Conservation (phyloP, 2,329 filamentous ascomycete species). For the Purpureocillium lavendulum region DNA sequence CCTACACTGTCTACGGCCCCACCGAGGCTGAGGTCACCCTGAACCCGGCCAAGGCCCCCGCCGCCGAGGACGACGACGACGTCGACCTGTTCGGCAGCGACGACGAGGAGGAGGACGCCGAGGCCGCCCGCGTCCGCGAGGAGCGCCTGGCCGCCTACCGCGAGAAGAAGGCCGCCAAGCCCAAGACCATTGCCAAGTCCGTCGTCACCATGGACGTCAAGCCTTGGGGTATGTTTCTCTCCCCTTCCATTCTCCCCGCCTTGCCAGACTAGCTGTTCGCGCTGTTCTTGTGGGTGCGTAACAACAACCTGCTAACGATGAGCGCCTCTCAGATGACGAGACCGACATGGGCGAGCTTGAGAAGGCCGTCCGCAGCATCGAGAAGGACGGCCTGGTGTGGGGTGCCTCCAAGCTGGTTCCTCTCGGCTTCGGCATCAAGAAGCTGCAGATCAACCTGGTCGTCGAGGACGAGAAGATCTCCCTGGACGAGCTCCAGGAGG, state of each 20-base stretch:
- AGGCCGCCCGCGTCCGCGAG: slow-evolving; percentile 76
- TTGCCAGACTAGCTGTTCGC: not conserved
- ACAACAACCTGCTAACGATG: not conserved
- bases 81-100: slow-evolving; percentile 91
- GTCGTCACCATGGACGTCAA: slow-evolving; percentile 94
- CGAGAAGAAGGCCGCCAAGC: slow-evolving; percentile 93
- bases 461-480: slow-evolving; percentile 96
- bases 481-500: slow-evolving; percentile 73
- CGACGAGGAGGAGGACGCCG: slow-evolving; percentile 88
- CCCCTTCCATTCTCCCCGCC: not conserved
- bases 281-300: not conserved
- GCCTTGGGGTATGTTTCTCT: slow-evolving; percentile 78
- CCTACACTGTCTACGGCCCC: slow-evolving; percentile 85
- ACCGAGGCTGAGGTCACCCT: slow-evolving; percentile 68
- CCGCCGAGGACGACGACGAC: slow-evolving; percentile 63
- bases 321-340: slow-evolving; percentile 62
- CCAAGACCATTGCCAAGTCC: slow-evolving; percentile 90
- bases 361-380: slow-evolving; percentile 69
- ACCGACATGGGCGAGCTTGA: slow-evolving; percentile 83
- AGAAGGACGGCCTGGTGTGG: slow-evolving; percentile 94
- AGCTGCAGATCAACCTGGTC: slow-evolving; percentile 97
- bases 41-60: slow-evolving; percentile 79
- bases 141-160: slow-evolving; percentile 88
- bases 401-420: slow-evolving; percentile 82
- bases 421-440: slow-evolving; percentile 96